Conservation (phyloP, 805 yeast species). For the Candida corydali region DNA sequence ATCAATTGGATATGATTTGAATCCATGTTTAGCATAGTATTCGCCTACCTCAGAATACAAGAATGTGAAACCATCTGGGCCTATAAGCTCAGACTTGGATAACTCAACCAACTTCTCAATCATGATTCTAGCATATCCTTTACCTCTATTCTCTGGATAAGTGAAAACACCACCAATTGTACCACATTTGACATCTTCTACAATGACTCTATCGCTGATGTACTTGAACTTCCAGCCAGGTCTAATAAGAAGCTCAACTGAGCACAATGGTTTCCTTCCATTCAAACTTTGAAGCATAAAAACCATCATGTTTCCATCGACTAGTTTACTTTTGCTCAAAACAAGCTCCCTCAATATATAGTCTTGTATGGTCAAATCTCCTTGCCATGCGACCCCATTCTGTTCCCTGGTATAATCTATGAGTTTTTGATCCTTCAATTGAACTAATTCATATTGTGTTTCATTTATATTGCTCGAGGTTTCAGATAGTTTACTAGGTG, state of each 20-base stretch:
- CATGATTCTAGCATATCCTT: conserved; percentile 38
- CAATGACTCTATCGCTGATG: conserved; percentile 1
- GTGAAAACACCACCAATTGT: conserved; percentile 42
- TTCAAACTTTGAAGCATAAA: conserved; percentile 15
- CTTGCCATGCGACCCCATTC: conserved; percentile 35
- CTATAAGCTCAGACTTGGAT: conserved; percentile 19
- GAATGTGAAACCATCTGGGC: conserved; percentile 30
- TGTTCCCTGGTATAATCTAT: conserved; percentile 31
- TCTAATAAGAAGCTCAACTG: conserved; percentile 33
- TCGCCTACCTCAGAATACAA: conserved; percentile 44
- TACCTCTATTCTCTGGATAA: conserved; percentile 30
- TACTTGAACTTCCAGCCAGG: conserved; percentile 21
- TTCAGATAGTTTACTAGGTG: conserved; percentile 2
- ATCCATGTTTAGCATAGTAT: conserved; percentile 35
- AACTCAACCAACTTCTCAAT: conserved; percentile 30
- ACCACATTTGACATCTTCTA: conserved; percentile 21
- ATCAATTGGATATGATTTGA: conserved; percentile 34
- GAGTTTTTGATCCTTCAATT: conserved; percentile 18
- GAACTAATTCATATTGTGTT: conserved; percentile 14
- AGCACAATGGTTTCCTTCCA: conserved; percentile 21
- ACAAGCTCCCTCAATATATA: conserved; percentile 32
- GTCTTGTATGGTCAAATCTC: conserved; percentile 26
- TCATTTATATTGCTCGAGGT: conserved; percentile 6
- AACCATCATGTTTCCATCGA: conserved; percentile 12
- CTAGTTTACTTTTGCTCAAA: conserved; percentile 20